Evolutionary conservation across 306 rosid species (phyloP).

Genomic region (Casuarina glauca): DNA sequence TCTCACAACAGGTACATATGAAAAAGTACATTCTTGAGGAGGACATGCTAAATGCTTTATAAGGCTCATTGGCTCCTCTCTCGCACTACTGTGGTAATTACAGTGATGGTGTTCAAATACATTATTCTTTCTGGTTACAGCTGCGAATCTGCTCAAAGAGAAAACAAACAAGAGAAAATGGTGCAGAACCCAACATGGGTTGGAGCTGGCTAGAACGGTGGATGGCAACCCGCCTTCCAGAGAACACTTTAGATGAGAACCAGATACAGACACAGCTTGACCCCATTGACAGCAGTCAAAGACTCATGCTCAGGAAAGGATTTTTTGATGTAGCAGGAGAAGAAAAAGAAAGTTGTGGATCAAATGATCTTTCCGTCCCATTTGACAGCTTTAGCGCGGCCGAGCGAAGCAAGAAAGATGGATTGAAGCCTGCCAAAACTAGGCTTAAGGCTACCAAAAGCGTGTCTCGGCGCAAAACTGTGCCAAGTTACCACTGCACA

Average conservation of each 20-base stretch:
- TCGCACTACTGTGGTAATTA: background rate
- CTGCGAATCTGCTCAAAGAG: slow-evolving; percentile 78
- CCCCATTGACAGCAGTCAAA: slow-evolving; percentile 33
- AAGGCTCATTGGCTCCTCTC: background rate
- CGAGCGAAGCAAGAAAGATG: slow-evolving; percentile 37
- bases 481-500: slow-evolving; percentile 48
- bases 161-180: slow-evolving; percentile 41
- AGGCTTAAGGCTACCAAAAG: slow-evolving; percentile 50
- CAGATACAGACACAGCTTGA: slow-evolving; percentile 44
- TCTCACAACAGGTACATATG: slow-evolving; percentile 81
- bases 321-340: slow-evolving; percentile 58
- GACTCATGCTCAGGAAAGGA: slow-evolving; percentile 33
- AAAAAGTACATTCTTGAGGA: background rate
- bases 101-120: background rate
- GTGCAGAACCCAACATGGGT: slow-evolving; percentile 63
- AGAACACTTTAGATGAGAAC: slow-evolving; percentile 54
- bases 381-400: slow-evolving; percentile 48
- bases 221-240: slow-evolving; percentile 94
- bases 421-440: slow-evolving; percentile 33
- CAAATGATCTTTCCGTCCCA: slow-evolving; percentile 71
- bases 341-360: slow-evolving; percentile 91
- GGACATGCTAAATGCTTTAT: too few relatives aligned
- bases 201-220: slow-evolving; percentile 99
- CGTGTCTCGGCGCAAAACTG: slow-evolving; percentile 56
- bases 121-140: slow-evolving; percentile 35